Evolutionary conservation across 768 basidiomycete genomes (phyloP).

Genomic region (Coprinopsis sp.): DNA sequence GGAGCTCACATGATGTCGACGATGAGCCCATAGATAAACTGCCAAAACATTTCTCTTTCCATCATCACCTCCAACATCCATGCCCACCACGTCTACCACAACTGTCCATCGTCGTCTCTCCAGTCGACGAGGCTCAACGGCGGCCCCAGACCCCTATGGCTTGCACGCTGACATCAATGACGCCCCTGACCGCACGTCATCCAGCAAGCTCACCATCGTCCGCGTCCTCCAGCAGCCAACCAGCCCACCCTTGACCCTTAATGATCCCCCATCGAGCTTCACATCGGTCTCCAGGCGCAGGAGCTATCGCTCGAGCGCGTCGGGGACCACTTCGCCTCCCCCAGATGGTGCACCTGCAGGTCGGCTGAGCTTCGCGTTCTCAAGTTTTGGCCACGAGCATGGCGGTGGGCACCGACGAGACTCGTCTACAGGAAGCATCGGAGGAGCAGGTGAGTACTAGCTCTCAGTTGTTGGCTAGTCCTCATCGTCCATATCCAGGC

Average conservation of each 20-base stretch:
- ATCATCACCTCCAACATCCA: neutral
- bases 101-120: slow-evolving; percentile 32
- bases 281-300: slow-evolving; percentile 18
- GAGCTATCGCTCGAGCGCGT: slow-evolving; percentile 14
- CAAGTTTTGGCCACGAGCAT: slow-evolving; percentile 4
- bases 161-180: slow-evolving; percentile 47
- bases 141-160: slow-evolving; percentile 67
- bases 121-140: slow-evolving; percentile 60
- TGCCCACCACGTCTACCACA: neutral
- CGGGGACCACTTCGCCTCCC: slow-evolving; percentile 16
- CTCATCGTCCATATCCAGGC: slow-evolving; percentile 2
- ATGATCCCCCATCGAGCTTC: slow-evolving; percentile 30
- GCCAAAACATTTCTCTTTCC: neutral
- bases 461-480: slow-evolving; percentile 37
- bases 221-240: slow-evolving; percentile 42
- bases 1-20: neutral
- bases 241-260: slow-evolving; percentile 22
- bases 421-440: slow-evolving; percentile 1
- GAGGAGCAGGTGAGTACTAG: slow-evolving; percentile 38
- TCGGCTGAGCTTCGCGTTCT: slow-evolving; percentile 15
- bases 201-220: slow-evolving; percentile 70
- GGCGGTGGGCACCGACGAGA: neutral
- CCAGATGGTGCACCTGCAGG: slow-evolving; percentile 17
- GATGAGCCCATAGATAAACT: neutral
- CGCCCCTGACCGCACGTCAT: slow-evolving; percentile 50